Base-by-base conservation (phyloP, 768 basidiomycete species). In the Amanita molliuscula region DNA sequence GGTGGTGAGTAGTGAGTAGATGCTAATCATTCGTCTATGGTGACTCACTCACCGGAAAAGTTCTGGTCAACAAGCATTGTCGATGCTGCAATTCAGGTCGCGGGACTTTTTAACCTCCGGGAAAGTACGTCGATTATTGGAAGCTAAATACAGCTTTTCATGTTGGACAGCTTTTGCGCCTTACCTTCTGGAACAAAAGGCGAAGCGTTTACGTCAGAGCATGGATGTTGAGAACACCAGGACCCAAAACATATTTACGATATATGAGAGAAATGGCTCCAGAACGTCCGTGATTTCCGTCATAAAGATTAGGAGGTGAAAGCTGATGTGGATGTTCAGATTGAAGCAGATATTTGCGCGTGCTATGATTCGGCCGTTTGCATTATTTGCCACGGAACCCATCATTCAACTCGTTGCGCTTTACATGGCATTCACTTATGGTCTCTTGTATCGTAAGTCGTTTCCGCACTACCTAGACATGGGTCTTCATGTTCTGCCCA, bases 341-440 rank as follows among this genome's bases (percentile, higher is more conserved):
- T 81, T 76, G 78, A 57, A 67, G 56, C 43, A 58, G 0, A 70
- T 87, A 31, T 65, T 90, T 51, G 38, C 53, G 1, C 74, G 66
- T 51, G 72, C 84, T 0, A 63, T 90, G 20, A 63, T 70, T 9
- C 75, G 87, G n/a, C 89, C 90, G 0, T 84, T 91, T 65, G 57
- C 63, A 3, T 60, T 90, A 9, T 82, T 87, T 50, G 57, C 48
- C 0, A 58, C 57, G 4, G 86, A 89, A 58, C 76, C 80, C 0
- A 84, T 88, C 55, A 67, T 85, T 16, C 84, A 85, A 55, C 60
- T 85, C 2, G 64, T 88, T 8, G 79, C 81, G 0, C 3, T 79
- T 0, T 88, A 86, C 53, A 77, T 84, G 74, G 79, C 82, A 0
- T 79, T 84, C 54, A 59, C 84, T 11, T 90, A 83, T 50, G 87